Base-by-base conservation (phyloP, 768 basidiomycete genomes). In the Kwoniella heveanensis region DNA sequence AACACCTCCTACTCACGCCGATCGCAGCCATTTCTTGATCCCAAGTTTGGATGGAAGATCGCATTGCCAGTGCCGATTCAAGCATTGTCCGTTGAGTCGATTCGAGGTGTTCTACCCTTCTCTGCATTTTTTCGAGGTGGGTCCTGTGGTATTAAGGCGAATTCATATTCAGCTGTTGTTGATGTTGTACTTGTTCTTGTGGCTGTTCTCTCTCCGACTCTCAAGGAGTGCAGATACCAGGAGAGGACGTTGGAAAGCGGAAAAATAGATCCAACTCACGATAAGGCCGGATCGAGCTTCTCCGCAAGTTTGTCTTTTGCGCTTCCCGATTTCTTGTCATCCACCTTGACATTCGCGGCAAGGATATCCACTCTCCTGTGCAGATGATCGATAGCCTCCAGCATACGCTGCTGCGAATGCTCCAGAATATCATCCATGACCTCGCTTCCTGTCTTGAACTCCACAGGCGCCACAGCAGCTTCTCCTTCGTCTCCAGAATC, bases 391-490 rank as follows among this genome's bases (percentile, higher is more conserved):
- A 80, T 76, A 7, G 75, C 66, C 39, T 77, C 79, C 25, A 80
- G 47, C 74, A 78, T 74, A 21, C 77, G 46, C 19, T 63, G 62
- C 44, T 76, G 76, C 2, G 74, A 76, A 62, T 77, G 78, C 30
- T 69, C 69, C 1, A 79, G 62, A 36, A 79, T 77, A 36, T 74
- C 71, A 49, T 79, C 76, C 67, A 79, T 73, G 25, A 77, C 66
- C 50, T 67, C 66, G 29, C 72, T 73, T 6, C 74, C 74, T 9
- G 74, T 76, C 13, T 70, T 56, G 57, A 69, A 70, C 13, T 46
- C 55, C 27, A 19, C 50, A n/a, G 39, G 50, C 8, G 53, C 13
- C 13, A 24, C 22, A 25, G 21, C 51, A 46, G 27, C 13, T 7
- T 60, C 21, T 25, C 17, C 19, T 24, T 56, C 60, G 2, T 22